Conservation (phyloP, 495 filamentous ascomycete genomes). For the Sordaria brevicollis region DNA sequence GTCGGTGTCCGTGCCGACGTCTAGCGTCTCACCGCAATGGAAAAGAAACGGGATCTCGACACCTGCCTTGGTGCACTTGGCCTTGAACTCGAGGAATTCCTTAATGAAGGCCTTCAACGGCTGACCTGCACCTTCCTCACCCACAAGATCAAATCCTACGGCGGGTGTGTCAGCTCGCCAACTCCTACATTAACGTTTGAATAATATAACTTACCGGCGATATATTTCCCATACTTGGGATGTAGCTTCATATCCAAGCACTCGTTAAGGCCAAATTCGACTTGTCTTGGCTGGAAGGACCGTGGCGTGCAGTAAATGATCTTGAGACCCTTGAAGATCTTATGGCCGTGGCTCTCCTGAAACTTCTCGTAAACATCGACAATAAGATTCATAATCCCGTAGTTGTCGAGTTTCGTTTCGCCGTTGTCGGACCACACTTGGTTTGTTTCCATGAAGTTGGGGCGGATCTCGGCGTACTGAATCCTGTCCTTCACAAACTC, state of each 20-base stretch:
- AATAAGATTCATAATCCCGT: slow-evolving; percentile 41
- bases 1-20: slow-evolving; percentile 65
- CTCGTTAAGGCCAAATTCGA: slow-evolving; percentile 59
- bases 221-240: slow-evolving; percentile 53
- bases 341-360: slow-evolving; percentile 20
- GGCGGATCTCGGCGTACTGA: slow-evolving; percentile 48
- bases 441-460: slow-evolving; percentile 47
- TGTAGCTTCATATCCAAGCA: slow-evolving; percentile 76
- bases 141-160: slow-evolving; percentile 76
- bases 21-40: slow-evolving; percentile 84
- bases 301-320: slow-evolving; percentile 44
- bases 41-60: slow-evolving; percentile 91
- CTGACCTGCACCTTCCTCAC: slow-evolving; percentile 66
- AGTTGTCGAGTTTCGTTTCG: slow-evolving; percentile 28
- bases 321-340: slow-evolving; percentile 34
- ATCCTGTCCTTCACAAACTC: slow-evolving; percentile 45
- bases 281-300: slow-evolving; percentile 45
- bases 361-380: slow-evolving; percentile 35
- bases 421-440: slow-evolving; percentile 39
- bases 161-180: neutral
- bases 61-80: slow-evolving; percentile 52
- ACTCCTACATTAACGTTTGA: neutral
- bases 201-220: slow-evolving; percentile 40
- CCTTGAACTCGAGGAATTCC: slow-evolving; percentile 74
- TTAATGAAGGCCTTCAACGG: slow-evolving; percentile 61